Base-by-base conservation (phyloP, 345 rosid species). In the Aquilaria malaccensis region DNA sequence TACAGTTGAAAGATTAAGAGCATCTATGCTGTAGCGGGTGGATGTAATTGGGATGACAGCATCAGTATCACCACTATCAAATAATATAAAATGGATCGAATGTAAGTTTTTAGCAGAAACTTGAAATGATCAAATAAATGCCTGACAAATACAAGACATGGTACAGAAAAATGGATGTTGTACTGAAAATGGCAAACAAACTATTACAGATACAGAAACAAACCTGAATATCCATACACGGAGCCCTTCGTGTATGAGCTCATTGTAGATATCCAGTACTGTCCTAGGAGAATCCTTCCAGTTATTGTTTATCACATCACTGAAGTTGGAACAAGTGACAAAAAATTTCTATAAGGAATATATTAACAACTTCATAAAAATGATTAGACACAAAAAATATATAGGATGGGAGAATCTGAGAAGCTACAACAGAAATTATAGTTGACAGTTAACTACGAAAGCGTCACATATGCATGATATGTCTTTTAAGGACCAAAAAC, bases 211-310 rank as follows among this genome's bases (percentile, higher is more conserved):
- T 31, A 7, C 46, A 51, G 66, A 56, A 55, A 65, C 32, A 68
- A 71, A 92, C 98, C 98, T 87, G 96, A 89, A 93, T 64, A 89
- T 71, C 97, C 97, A 93, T 71, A 93, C 84, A 50, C 87, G 90
- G 41, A 93, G 86, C 49, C 97, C 91, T 10, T 79, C 73, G 41
- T 63, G 79, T 54, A 89, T 84, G 73, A 93, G 97, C 72, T 87
- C 90, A 13, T 56, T 81, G 75, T 89, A 89, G 55, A 92, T 67
- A 72, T 89, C 87, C 72, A 93, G 81, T 73, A 93, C 85, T 7
- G 97, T 76, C 13, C 62, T 58, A 10, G 91, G 74, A 66, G 79
- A 76, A 75, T 93, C 98, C 32, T 77, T 67, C 97, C 97, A 93
- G 79, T 89, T 73, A 10, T 0, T 61, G 65, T 6, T 33, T 52